Conservation (phyloP, 2,329 filamentous ascomycete species). For the Endothia cerciana region DNA sequence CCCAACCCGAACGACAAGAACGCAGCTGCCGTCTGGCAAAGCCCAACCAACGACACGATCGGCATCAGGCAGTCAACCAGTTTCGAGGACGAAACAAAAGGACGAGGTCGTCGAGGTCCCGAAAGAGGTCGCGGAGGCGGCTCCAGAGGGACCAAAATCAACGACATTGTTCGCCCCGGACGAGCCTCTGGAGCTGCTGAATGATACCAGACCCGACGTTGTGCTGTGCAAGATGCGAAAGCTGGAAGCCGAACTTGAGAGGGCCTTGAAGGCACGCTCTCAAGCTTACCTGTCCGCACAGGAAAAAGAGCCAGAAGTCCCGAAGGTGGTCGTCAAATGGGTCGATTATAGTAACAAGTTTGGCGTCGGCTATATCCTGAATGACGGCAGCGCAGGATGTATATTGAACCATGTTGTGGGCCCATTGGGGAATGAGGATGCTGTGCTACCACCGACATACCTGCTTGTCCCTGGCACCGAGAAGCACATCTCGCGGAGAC, state of each 20-base stretch:
- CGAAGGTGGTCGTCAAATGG: constrained; percentile 76
- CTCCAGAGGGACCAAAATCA: constrained; percentile 2
- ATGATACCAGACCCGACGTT: constrained; percentile 59
- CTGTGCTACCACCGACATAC: constrained; percentile 68
- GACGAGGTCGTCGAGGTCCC: constrained; percentile 7
- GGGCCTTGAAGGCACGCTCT: constrained; percentile 65
- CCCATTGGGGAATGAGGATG: constrained; percentile 52
- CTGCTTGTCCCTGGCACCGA: constrained; percentile 74
- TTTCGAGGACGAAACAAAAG: constrained; percentile 22
- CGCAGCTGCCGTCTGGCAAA: constrained; percentile 29
- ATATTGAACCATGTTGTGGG: constrained; percentile 62
- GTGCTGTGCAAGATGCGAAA: constrained; percentile 59
- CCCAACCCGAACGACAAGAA: constrained; percentile 27
- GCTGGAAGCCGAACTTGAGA: constrained; percentile 64
- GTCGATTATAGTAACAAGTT: constrained; percentile 90
- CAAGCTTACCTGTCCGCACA: constrained; percentile 64
- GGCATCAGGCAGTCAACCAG: constrained; percentile 10
- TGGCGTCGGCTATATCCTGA: constrained; percentile 81
- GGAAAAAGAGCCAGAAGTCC: constrained; percentile 57
- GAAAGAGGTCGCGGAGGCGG: not conserved
- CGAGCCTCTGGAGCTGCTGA: constrained; percentile 55
- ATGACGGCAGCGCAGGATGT: constrained; percentile 79
- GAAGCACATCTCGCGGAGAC: constrained; percentile 66
- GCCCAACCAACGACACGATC: constrained; percentile 20
- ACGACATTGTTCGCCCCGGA: constrained; percentile 56